A percentile compares a stretch with the other conserved stretches of the same genome.
phyloP scores from a whole-genome alignment of 805 yeast genomes.

The Saccharomycopsis guyanensis region DNA sequence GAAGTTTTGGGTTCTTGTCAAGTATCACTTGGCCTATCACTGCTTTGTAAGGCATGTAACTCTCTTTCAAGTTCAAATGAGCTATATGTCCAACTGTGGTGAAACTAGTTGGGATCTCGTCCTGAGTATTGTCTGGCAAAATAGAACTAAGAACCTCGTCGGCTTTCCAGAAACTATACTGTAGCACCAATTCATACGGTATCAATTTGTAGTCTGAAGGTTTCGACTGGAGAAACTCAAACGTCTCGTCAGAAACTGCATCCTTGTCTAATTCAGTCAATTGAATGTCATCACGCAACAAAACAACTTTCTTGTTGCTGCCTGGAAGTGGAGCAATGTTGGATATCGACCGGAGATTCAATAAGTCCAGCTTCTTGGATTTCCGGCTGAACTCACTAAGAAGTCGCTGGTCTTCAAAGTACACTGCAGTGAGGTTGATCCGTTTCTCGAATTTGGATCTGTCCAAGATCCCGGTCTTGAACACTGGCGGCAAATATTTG shows the following conservation, averaged over 20 bases:
- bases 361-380: constrained; percentile 43
- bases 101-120: constrained; percentile 83
- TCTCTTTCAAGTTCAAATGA: constrained; percentile 77
- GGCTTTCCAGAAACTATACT: constrained; percentile 77
- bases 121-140: constrained; percentile 60
- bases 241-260: constrained; percentile 35
- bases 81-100: constrained; percentile 95
- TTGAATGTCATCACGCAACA: constrained; percentile 47
- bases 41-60: constrained; percentile 71
- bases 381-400: constrained; percentile 56
- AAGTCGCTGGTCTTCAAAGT: constrained; percentile 55
- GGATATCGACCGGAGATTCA: constrained; percentile 62
- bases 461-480: constrained; percentile 41
- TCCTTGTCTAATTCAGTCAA: neutral
- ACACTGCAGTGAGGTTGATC: constrained; percentile 59
- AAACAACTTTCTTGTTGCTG: constrained; percentile 31
- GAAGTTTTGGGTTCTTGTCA: constrained; percentile 72
- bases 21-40: constrained; percentile 85
- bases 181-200: constrained; percentile 50
- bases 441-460: constrained; percentile 50
- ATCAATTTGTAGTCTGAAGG: constrained; percentile 26
- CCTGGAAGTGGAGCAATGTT: constrained; percentile 44
- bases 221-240: constrained; percentile 36
- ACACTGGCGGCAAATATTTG: constrained; percentile 47
- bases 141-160: constrained; percentile 79